Conservation (phyloP, 2,329 filamentous ascomycete species). For the Trichoderma sp. region DNA sequence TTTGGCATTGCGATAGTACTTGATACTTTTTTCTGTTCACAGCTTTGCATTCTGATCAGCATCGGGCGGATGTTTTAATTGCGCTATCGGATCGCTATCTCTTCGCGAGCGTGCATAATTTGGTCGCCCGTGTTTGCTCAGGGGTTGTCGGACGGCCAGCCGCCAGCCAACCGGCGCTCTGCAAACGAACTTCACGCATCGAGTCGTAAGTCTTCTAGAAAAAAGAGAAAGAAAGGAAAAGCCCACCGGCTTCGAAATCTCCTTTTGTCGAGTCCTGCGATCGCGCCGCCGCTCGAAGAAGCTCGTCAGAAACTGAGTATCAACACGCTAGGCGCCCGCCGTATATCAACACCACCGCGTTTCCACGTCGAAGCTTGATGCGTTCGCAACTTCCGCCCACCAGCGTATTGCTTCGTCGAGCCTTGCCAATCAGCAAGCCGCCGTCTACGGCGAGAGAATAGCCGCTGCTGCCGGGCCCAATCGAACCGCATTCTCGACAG, state of each 20-base stretch:
- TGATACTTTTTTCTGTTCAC: too few relatives aligned
- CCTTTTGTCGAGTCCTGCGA: neutral
- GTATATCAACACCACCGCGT: constrained; percentile 30
- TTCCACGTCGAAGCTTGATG: constrained; percentile 36
- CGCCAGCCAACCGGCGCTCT: constrained; percentile 19
- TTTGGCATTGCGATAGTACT: constrained; percentile 2
- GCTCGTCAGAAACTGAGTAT: constrained; percentile 7
- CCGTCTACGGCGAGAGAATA: constrained; percentile 13
- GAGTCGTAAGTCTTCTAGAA: constrained; percentile 15
- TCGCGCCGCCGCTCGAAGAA: constrained; percentile 3
- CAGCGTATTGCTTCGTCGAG: constrained; percentile 29
- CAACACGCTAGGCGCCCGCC: constrained; percentile 30
- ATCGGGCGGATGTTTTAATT: constrained; percentile 22
- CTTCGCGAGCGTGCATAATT: constrained; percentile 23
- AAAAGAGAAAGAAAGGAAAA: neutral
- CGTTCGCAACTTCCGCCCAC: constrained; percentile 32
- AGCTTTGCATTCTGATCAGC: constrained; percentile 12
- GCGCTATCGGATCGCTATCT: constrained; percentile 28
- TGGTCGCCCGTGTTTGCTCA: constrained; percentile 36
- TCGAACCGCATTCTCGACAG: constrained; percentile 24
- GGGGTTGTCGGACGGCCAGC: constrained; percentile 34
- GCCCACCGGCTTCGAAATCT: constrained; percentile 2
- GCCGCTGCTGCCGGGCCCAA: constrained; percentile 16
- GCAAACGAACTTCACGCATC: constrained; percentile 23
- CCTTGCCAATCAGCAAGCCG: constrained; percentile 28